phyloP scores from a whole-genome alignment of 345 rosid species.

The Camelina laxa region DNA sequence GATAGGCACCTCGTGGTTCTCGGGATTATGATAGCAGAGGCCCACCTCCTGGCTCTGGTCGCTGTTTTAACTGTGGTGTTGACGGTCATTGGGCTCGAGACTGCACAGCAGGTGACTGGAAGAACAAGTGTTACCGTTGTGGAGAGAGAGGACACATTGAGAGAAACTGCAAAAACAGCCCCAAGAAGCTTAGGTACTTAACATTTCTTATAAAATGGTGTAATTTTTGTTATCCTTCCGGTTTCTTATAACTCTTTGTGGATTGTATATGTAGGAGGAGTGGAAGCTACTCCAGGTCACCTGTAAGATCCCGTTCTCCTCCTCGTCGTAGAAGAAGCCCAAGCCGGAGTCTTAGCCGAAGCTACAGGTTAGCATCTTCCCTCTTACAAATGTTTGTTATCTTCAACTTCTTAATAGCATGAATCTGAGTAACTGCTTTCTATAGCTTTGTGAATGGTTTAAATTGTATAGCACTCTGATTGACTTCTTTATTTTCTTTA shows the following conservation, averaged over 20 bases:
- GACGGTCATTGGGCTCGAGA: constrained; percentile 99
- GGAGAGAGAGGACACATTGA: constrained; percentile 96
- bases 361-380: constrained; percentile 60
- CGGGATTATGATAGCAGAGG: constrained; percentile 69
- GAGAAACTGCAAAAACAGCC: constrained; percentile 89
- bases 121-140: constrained; percentile 94
- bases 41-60: constrained; percentile 94
- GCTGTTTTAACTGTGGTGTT: constrained; percentile 93
- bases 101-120: constrained; percentile 98
- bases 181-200: constrained; percentile 49
- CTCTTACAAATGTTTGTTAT: not conserved
- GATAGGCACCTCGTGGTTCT: constrained; percentile 85
- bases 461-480: not conserved
- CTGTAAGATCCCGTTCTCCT: constrained; percentile 60
- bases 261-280: constrained; percentile 48
- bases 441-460: not conserved
- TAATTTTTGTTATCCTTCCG: not conserved
- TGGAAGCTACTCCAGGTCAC: constrained; percentile 76
- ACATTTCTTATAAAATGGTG: not conserved
- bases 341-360: constrained; percentile 77
- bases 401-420: not conserved
- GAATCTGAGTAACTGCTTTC: not conserved
- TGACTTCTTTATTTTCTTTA: not conserved
- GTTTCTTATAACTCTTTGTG: constrained; percentile 10
- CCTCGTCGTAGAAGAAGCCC: constrained; percentile 82